Base-by-base conservation (phyloP, 495 filamentous ascomycete genomes). In the Chaetomium fimeti region DNA sequence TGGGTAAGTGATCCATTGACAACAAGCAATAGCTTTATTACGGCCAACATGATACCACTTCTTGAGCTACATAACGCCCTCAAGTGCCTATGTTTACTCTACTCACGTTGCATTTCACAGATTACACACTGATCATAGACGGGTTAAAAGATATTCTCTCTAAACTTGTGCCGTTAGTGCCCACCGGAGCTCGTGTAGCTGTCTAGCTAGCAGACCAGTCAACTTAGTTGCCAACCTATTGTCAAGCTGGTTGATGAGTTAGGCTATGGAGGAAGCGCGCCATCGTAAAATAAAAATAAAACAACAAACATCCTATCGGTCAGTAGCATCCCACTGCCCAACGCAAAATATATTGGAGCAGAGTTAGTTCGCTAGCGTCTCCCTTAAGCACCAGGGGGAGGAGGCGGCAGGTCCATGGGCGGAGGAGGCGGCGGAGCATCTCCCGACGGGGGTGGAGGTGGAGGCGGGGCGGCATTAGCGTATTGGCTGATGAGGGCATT, bases 401-500 rank as follows among this genome's bases (percentile, higher is more conserved):
- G 90, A 24, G 89, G 89, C 42, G 89, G 88, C 71, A 87, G 83
- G 65, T 93, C 90, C 72, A 84, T 87, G 5, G 90, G 89, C 61
- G 89, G 88, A 55, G 88, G 90, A 1, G 90, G 90, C 51, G 89
- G 89, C 40, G 57, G 63, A 27, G 84, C 85, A 60, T 87, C 88
- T 68, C 82, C 80, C 42, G 77, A 74, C 24, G 78, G 74, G 27
- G 82, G 81, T 22, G 82, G 81, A 11, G 80, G 78, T 4, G 84
- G 87, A 56, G 87, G 87, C 45, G 79, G 81, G 43, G 77, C 79
- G 60, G 82, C 87, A 63, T 80, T 82, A 28, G 84, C 78, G 66
- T 88, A 88, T 69, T 87, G 83, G 75, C 86, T 82, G 72, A 89
- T 88, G 64, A 91, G 81, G 20, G 88, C 84, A 62, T 85, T 84